These are phyloP conservation scores for Ustilago sp. DNA, from an alignment of 1,284 basidiomycete genomes.

Conservation along the genomic window DNA sequence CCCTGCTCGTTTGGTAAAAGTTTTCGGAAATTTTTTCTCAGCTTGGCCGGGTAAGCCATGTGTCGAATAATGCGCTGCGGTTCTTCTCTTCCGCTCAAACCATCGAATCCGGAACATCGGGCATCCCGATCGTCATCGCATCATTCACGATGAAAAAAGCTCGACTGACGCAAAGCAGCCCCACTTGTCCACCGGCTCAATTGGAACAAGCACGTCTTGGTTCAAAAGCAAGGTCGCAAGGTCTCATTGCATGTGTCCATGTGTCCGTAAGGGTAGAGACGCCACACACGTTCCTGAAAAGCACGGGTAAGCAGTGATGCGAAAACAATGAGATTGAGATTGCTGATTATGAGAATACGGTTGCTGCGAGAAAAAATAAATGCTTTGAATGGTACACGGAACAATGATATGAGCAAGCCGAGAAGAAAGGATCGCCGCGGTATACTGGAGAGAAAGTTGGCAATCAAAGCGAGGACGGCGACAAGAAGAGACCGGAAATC, in stretches of 20 bases:
- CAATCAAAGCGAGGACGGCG: not conserved
- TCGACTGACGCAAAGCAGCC: not conserved
- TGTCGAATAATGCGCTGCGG: constrained; percentile 8
- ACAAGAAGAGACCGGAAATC: not conserved
- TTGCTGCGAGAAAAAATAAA: not conserved
- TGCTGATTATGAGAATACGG: not conserved
- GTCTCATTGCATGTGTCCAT: not conserved
- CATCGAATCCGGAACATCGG: not conserved
- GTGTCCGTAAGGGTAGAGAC: not conserved
- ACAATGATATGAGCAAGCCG: not conserved
- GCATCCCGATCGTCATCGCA: not conserved
- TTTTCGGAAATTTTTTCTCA: not conserved
- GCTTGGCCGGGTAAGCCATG: not conserved
- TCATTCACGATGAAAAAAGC: not conserved
- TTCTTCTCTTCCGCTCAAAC: constrained; percentile 2
- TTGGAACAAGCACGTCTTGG: not conserved
- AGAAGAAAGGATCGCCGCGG: not conserved
- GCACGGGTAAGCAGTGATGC: not conserved
- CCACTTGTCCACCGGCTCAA: not conserved
- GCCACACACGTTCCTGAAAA: not conserved
- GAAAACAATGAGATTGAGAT: not conserved
- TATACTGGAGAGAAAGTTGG: not conserved
- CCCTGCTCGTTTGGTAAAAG: not conserved
- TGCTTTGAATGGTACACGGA: not conserved
- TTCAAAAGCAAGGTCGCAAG: not conserved